Percentiles rank a stretch among this genome's conserved stretches.
These are phyloP conservation scores for Cyberlindnera xylosilytica DNA, from an alignment of 805 yeast species.

Conservation along the genomic window DNA sequence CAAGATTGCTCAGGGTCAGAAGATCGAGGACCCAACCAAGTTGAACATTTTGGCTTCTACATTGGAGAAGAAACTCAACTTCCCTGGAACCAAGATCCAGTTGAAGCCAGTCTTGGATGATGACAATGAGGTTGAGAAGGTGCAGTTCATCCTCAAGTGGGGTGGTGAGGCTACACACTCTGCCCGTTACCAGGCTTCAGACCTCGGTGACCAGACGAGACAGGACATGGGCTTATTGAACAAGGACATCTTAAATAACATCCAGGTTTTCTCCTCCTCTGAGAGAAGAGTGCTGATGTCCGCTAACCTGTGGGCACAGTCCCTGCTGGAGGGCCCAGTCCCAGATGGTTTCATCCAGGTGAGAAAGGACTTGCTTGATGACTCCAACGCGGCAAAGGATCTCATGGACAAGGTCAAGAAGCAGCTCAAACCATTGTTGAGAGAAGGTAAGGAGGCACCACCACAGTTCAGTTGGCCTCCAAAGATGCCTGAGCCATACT, in stretches of 20 bases:
- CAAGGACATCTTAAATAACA: constrained; percentile 78
- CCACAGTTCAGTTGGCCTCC: constrained; percentile 99
- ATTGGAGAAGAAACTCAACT: constrained; percentile 78
- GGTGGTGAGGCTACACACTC: constrained; percentile 99
- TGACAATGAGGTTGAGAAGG: constrained; percentile 81
- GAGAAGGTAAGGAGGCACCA: constrained; percentile 97
- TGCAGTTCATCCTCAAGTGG: constrained; percentile 95
- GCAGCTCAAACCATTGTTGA: constrained; percentile 86
- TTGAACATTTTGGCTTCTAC: constrained; percentile 76
- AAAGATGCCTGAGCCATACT: constrained; percentile 95
- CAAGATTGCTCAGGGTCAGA: constrained; percentile 71
- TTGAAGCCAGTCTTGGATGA: constrained; percentile 78
- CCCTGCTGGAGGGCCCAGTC: constrained; percentile 58
- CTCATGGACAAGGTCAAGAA: constrained; percentile 97
- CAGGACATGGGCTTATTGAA: constrained; percentile 87
- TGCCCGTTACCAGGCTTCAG: constrained; percentile 90
- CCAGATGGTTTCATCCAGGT: constrained; percentile 79
- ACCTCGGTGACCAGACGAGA: constrained; percentile 92
- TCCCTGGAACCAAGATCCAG: constrained; percentile 97
- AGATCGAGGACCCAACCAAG: constrained; percentile 78
- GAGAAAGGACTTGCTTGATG: constrained; percentile 89
- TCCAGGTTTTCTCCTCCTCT: constrained; percentile 83
- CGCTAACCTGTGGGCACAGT: constrained; percentile 82
- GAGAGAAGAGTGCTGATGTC: constrained; percentile 94
- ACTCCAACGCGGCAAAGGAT: constrained; percentile 96